phyloP scores from a whole-genome alignment of 441 rosid species.

The Syzygium syzygioides region DNA sequence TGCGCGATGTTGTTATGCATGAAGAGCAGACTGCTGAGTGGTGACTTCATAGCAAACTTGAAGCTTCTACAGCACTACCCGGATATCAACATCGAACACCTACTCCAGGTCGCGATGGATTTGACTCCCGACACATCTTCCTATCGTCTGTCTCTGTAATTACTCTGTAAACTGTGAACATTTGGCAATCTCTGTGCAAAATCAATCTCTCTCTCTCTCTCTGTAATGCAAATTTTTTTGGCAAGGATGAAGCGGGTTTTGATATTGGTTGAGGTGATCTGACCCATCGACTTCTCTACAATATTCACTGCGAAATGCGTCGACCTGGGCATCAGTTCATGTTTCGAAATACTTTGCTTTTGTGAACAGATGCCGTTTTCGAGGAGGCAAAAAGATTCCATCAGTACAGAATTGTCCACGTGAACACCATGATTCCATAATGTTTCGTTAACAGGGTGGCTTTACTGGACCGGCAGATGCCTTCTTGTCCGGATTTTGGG shows the following conservation, averaged over 20 bases:
- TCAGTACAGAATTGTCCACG: not conserved
- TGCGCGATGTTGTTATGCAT: slow-evolving; percentile 62
- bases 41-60: slow-evolving; percentile 60
- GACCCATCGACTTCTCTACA: not conserved
- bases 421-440: not conserved
- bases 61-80: slow-evolving; percentile 58
- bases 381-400: not conserved
- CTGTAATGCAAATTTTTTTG: not conserved
- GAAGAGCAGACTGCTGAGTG: slow-evolving; percentile 40
- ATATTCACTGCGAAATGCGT: not conserved
- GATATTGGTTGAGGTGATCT: not conserved
- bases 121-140: slow-evolving; percentile 42
- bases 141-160: slow-evolving; percentile 26
- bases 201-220: not conserved
- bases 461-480: not conserved
- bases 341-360: not conserved
- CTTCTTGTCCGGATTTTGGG: not conserved
- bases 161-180: not conserved
- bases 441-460: not conserved
- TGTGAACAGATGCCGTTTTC: not conserved
- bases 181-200: not conserved
- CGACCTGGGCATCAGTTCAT: not conserved
- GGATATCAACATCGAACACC: slow-evolving; percentile 39
- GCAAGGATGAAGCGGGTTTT: not conserved
- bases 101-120: slow-evolving; percentile 52